These are phyloP conservation scores for Stereum hirsutum DNA, from an alignment of 1,284 basidiomycete species.

Conservation along the genomic window DNA sequence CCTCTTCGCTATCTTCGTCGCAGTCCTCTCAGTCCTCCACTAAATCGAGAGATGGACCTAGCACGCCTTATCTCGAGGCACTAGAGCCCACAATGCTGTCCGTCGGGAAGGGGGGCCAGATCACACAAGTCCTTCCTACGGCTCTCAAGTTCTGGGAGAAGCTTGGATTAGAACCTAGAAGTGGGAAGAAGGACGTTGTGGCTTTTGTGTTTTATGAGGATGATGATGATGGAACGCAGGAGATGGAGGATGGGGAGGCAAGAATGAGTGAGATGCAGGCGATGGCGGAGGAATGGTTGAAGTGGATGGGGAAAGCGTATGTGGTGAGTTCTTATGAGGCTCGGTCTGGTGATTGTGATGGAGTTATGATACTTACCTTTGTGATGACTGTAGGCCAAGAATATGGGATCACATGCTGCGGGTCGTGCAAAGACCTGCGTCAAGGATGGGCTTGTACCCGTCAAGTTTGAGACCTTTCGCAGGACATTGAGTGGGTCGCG, in stretches of 20 bases:
- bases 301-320: constrained; percentile 41
- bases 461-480: constrained; percentile 56
- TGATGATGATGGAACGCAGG: constrained; percentile 32
- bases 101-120: constrained; percentile 50
- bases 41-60: constrained; percentile 3
- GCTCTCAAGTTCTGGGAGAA: constrained; percentile 79
- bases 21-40: too few relatives aligned
- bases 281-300: constrained; percentile 50
- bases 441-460: constrained; percentile 45
- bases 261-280: constrained; percentile 14
- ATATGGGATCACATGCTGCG: constrained; percentile 44
- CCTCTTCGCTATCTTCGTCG: too few relatives aligned
- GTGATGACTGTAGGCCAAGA: constrained; percentile 36
- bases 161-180: constrained; percentile 60
- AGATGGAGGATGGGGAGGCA: too few relatives aligned
- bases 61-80: constrained; percentile 18
- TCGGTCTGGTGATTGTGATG: not conserved
- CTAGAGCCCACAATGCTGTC: constrained; percentile 50
- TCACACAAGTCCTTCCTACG: constrained; percentile 56
- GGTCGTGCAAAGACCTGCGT: constrained; percentile 38
- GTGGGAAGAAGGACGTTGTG: constrained; percentile 59
- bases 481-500: constrained; percentile 45
- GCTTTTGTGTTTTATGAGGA: constrained; percentile 66
- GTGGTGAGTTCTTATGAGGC: constrained; percentile 37
- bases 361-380: not conserved